phyloP scores from a whole-genome alignment of 805 yeast genomes.

The Wickerhamiella australiensis region DNA sequence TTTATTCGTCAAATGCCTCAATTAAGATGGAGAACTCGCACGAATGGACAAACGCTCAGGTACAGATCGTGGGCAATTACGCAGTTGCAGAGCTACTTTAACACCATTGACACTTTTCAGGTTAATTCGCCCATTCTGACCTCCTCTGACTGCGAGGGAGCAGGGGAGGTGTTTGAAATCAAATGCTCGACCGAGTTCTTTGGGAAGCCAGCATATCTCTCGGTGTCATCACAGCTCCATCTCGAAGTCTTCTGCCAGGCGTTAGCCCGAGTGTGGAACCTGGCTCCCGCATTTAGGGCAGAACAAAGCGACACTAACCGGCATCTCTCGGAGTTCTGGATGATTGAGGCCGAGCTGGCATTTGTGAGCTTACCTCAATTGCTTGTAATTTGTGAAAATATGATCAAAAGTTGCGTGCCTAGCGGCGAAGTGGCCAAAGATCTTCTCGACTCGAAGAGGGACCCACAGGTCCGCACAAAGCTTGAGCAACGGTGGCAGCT shows the following conservation, averaged over 20 bases:
- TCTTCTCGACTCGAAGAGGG: slow-evolving; percentile 24
- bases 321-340: slow-evolving; percentile 93
- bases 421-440: slow-evolving; percentile 19
- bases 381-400: slow-evolving; percentile 52
- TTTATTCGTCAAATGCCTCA: slow-evolving; percentile 64
- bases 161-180: slow-evolving; percentile 75
- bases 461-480: slow-evolving; percentile 28
- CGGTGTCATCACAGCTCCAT: slow-evolving; percentile 90
- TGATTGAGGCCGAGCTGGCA: slow-evolving; percentile 85
- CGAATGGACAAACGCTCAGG: slow-evolving; percentile 54
- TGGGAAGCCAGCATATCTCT: slow-evolving; percentile 54
- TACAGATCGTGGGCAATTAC: slow-evolving; percentile 58
- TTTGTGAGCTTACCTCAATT: slow-evolving; percentile 48
- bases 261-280: slow-evolving; percentile 69
- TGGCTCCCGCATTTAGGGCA: slow-evolving; percentile 89
- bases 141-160: slow-evolving; percentile 91
- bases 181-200: slow-evolving; percentile 37
- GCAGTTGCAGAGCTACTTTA: slow-evolving; percentile 43
- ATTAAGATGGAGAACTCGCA: slow-evolving; percentile 58
- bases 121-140: slow-evolving; percentile 82
- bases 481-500: slow-evolving; percentile 48
- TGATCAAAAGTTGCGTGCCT: slow-evolving; percentile 47
- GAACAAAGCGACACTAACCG: slow-evolving; percentile 84
- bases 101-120: slow-evolving; percentile 44
- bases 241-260: slow-evolving; percentile 70